Conservation (phyloP, 176 grass and related monocot species). For the Pharus latifolius region DNA sequence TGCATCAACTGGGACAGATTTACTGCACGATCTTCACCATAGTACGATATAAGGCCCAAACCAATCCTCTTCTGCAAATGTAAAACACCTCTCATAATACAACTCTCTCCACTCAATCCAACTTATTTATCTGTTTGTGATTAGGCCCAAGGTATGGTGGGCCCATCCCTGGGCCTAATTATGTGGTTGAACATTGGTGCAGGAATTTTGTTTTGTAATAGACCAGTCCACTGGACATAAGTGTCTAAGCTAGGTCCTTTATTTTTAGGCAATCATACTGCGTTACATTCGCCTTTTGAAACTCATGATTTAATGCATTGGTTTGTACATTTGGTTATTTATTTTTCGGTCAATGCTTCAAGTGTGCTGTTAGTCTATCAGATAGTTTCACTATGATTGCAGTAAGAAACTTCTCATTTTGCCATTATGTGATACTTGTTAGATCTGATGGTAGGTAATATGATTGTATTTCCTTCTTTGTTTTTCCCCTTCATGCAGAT, state of each 20-base stretch:
- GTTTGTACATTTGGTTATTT: too few relatives aligned
- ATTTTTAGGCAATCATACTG: neutral
- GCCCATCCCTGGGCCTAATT: too few relatives aligned
- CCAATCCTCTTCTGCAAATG: neutral
- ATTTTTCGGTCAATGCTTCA: too few relatives aligned
- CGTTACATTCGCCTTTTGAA: neutral
- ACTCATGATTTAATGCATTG: neutral
- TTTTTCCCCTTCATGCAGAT: conserved; percentile 16
- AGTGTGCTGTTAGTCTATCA: too few relatives aligned
- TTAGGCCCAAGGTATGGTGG: too few relatives aligned
- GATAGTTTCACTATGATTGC: too few relatives aligned
- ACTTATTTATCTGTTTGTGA: too few relatives aligned
- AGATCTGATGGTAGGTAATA: neutral
- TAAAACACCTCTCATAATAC: neutral
- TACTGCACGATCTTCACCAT: neutral
- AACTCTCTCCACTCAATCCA: neutral
- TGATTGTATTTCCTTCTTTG: neutral
- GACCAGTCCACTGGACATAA: neutral
- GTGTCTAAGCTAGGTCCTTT: neutral
- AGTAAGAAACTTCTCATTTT: neutral
- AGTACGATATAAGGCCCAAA: neutral
- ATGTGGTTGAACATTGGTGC: neutral
- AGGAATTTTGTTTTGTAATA: neutral
- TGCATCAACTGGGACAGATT: neutral
- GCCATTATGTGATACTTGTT: neutral